Percentiles rank a stretch among this genome's conserved stretches.
phyloP scores from a whole-genome alignment of 1,284 basidiomycete genomes.

The Tranzscheliella williamsii region DNA sequence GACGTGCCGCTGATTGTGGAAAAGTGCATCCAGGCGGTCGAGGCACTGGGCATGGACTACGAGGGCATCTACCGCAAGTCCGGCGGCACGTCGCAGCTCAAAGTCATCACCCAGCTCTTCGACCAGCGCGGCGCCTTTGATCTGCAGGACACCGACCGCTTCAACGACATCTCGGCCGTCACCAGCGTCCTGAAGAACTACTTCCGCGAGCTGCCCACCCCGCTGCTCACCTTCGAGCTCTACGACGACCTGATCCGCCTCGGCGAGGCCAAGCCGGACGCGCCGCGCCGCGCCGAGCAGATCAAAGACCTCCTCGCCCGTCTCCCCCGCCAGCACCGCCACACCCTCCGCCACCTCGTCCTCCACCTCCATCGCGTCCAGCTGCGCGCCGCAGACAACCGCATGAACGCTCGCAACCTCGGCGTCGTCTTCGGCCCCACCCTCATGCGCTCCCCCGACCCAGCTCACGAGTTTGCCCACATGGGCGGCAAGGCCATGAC shows the following conservation, averaged over 20 bases:
- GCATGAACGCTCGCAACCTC: constrained; percentile 92
- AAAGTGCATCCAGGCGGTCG: constrained; percentile 68
- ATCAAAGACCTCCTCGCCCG: constrained; percentile 72
- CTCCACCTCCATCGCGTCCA: constrained; percentile 72
- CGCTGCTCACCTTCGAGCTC: constrained; percentile 84
- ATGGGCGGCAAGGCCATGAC: constrained; percentile 94
- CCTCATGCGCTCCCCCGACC: constrained; percentile 84
- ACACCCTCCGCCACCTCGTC: constrained; percentile 80
- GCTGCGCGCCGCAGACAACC: constrained; percentile 68
- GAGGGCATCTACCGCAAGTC: constrained; percentile 97
- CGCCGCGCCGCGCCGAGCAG: constrained; percentile 7
- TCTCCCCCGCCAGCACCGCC: constrained; percentile 83
- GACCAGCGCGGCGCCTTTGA: constrained; percentile 91
- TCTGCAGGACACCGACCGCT: constrained; percentile 79
- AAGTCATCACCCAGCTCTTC: constrained; percentile 90
- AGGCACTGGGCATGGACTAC: constrained; percentile 71
- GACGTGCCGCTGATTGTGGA: constrained; percentile 86
- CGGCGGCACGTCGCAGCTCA: constrained; percentile 87
- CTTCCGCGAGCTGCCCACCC: constrained; percentile 86
- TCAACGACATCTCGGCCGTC: constrained; percentile 95
- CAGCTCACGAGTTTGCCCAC: constrained; percentile 86
- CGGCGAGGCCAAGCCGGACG: constrained; percentile 21
- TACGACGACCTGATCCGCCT: constrained; percentile 79
- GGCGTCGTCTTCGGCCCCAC: constrained; percentile 99
- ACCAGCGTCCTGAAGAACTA: constrained; percentile 97